Evolutionary conservation across 1,284 basidiomycete species (phyloP).

Genomic region (Abortiporus biennis): DNA sequence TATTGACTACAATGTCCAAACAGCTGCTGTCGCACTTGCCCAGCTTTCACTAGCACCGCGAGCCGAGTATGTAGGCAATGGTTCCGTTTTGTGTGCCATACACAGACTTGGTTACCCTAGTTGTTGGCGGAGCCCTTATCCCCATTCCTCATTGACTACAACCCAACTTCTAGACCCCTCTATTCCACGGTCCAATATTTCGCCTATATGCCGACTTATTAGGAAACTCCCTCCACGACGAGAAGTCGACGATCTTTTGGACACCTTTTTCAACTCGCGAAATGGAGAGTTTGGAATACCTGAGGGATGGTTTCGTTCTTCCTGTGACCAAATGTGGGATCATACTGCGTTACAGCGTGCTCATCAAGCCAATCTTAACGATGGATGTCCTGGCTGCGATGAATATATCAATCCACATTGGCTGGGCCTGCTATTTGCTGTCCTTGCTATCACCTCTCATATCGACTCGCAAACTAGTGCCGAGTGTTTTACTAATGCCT

Average conservation of each 20-base stretch:
- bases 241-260: slow-evolving; percentile 28
- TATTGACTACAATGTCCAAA: slow-evolving; percentile 23
- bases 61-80: slow-evolving; percentile 24
- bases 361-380: background rate
- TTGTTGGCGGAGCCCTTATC: slow-evolving; percentile 14
- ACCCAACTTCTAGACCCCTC: slow-evolving; percentile 1
- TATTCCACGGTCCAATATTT: slow-evolving; percentile 17
- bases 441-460: slow-evolving; percentile 35
- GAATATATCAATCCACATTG: slow-evolving; percentile 41
- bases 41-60: slow-evolving; percentile 25
- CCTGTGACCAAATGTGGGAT: slow-evolving; percentile 39
- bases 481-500: slow-evolving; percentile 36
- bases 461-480: slow-evolving; percentile 16
- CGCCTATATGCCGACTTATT: slow-evolving; percentile 32
- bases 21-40: slow-evolving; percentile 25
- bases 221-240: slow-evolving; percentile 31
- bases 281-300: slow-evolving; percentile 50
- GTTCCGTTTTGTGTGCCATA: slow-evolving; percentile 24
- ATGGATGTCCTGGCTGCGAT: slow-evolving; percentile 17
- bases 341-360: slow-evolving; percentile 27
- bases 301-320: slow-evolving; percentile 37
- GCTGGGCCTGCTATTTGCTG: slow-evolving; percentile 41
- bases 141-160: slow-evolving; percentile 10
- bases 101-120: slow-evolving; percentile 23
- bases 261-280: slow-evolving; percentile 35